Conservation (phyloP, 306 rosid species). For the Gleditsia sinensis region DNA sequence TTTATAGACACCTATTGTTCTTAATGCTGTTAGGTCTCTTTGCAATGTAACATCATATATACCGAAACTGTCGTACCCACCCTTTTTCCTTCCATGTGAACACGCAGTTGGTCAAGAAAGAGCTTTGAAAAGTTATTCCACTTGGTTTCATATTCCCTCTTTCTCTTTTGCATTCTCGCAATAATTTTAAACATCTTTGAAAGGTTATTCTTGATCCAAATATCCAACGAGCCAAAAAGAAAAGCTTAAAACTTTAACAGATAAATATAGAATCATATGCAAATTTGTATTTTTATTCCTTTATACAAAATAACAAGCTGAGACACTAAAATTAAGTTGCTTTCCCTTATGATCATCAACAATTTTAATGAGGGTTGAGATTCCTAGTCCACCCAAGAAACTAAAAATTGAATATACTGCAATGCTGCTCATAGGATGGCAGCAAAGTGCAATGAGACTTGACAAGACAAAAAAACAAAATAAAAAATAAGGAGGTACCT, state of each 20-base stretch:
- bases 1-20: neutral
- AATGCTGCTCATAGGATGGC: conserved; percentile 19
- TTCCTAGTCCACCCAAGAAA: conserved; percentile 22
- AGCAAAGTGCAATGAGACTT: conserved; percentile 13
- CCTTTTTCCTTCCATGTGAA: no score
- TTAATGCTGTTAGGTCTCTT: conserved; percentile 1
- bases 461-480: neutral
- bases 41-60: conserved; percentile 11
- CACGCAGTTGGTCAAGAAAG: neutral
- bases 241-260: neutral
- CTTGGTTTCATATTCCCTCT: neutral
- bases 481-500: conserved; percentile 13
- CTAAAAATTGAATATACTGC: neutral
- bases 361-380: neutral
- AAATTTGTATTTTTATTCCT: neutral
- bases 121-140: neutral
- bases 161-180: neutral
- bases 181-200: neutral
- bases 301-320: conserved; percentile 10
- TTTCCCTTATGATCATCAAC: conserved; percentile 3
- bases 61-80: no score
- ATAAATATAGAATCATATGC: neutral
- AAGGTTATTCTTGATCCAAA: neutral
- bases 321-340: neutral
- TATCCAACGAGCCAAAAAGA: neutral